These are phyloP conservation scores for Patellaria atrata DNA, from an alignment of 495 filamentous ascomycete species.

Conservation along the genomic window DNA sequence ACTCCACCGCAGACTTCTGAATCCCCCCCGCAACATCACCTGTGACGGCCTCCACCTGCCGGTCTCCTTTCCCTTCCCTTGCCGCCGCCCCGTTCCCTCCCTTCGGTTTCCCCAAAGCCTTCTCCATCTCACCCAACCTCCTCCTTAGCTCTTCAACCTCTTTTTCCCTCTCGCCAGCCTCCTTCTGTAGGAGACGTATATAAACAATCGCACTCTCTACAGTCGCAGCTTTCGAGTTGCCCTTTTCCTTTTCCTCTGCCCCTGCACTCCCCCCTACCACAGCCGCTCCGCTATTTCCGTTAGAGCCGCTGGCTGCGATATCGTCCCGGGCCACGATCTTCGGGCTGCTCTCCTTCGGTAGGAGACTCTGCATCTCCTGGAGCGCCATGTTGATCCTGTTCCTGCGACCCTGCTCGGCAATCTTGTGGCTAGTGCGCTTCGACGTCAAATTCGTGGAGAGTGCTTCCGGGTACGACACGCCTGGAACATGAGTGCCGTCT, in stretches of 20 bases:
- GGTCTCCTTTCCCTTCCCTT: too few relatives aligned
- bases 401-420: slow-evolving; percentile 87
- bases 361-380: slow-evolving; percentile 73
- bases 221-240: slow-evolving; percentile 85
- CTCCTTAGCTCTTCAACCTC: slow-evolving; percentile 31
- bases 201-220: slow-evolving; percentile 94
- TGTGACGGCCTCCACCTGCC: too few relatives aligned
- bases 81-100: too few relatives aligned
- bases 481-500: slow-evolving; percentile 79
- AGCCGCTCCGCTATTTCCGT: slow-evolving; percentile 23
- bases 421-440: slow-evolving; percentile 94
- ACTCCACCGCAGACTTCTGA: too few relatives aligned
- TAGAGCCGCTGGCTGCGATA: slow-evolving; percentile 28
- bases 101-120: too few relatives aligned
- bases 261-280: slow-evolving; percentile 22
- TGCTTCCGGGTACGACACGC: slow-evolving; percentile 79
- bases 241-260: slow-evolving; percentile 23
- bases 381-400: slow-evolving; percentile 87
- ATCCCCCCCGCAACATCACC: too few relatives aligned
- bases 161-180: slow-evolving; percentile 51
- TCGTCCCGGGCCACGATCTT: slow-evolving; percentile 23
- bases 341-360: slow-evolving; percentile 47
- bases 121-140: slow-evolving; percentile 13
- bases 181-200: slow-evolving; percentile 69
- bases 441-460: slow-evolving; percentile 86